Evolutionary conservation across 2,329 filamentous ascomycete genomes (phyloP).

Genomic region (Trichoderma koningii): DNA sequence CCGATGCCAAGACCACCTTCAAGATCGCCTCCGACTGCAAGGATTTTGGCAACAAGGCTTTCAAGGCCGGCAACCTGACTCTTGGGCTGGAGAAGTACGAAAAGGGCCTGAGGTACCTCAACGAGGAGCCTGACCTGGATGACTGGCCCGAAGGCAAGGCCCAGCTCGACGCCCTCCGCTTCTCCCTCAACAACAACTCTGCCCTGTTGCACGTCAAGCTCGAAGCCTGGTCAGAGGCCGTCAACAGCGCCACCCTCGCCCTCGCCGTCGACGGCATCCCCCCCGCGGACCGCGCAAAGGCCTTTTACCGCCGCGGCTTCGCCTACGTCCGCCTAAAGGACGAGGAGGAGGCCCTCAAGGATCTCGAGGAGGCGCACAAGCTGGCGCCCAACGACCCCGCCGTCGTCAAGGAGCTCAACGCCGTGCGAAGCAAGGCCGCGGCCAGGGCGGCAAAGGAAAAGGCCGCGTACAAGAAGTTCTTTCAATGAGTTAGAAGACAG

Average conservation of each 20-base stretch:
- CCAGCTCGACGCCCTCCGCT: constrained; percentile 72
- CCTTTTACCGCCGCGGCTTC: constrained; percentile 77
- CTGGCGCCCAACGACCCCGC: constrained; percentile 74
- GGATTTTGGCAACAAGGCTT: constrained; percentile 87
- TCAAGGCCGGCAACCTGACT: constrained; percentile 73
- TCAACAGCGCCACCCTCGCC: constrained; percentile 70
- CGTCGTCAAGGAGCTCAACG: constrained; percentile 71
- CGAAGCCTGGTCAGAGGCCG: constrained; percentile 68
- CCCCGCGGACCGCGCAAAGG: constrained; percentile 85
- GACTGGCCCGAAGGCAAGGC: constrained; percentile 67
- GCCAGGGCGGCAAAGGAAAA: constrained; percentile 84
- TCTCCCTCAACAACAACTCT: constrained; percentile 85
- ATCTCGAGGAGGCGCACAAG: constrained; percentile 73
- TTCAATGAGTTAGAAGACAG: constrained; percentile 44
- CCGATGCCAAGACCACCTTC: constrained; percentile 68
- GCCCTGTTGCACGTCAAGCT: constrained; percentile 85
- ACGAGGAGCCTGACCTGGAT: constrained; percentile 77
- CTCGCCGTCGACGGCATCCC: constrained; percentile 66
- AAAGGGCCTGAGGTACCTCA: constrained; percentile 86
- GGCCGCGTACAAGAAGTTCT: constrained; percentile 91
- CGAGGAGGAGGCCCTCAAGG: constrained; percentile 76
- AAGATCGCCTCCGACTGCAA: constrained; percentile 85
- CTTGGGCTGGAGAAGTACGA: constrained; percentile 88
- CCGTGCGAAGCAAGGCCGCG: constrained; percentile 74
- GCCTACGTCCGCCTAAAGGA: constrained; percentile 78